Evolutionary conservation across 805 yeast genomes (phyloP), one percentile per base, ranked within the genome.

Genomic region (Myxozyma neotropica): DNA sequence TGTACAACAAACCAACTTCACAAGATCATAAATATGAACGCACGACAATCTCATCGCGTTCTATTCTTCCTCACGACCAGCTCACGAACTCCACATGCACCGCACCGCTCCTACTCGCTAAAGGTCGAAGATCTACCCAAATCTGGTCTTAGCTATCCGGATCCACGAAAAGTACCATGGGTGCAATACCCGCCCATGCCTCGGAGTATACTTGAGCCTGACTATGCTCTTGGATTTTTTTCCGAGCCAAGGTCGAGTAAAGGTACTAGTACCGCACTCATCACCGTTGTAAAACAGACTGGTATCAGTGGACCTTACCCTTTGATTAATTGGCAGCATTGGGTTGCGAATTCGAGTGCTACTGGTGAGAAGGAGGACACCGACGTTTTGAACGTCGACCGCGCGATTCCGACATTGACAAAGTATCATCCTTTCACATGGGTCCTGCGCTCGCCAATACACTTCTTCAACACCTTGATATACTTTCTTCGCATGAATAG

Each of bases 291-390:
- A 10, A 10, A 21, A 31, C 19, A 2, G 49, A 13, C 44, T 17
- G 35, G n/a, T 15, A n/a, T 46, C 19, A 39, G 23, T 6, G 53
- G 52, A 7, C 55, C 55, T 15, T 55, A 45, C 26, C 64, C 63
- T 21, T 7, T 55, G 4, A 52, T 61, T 5, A 45, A 58, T 40
- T 61, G 65, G 65, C 65, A 61, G 46, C 63, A 61, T 21, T 61
- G 65, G 65, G 48, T 59, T 15, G 36, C 17, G 6, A 60, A 59
- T 43, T 6, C 4, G 12, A 50, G 46, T 12, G 55, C 42, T 23
- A 31, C 10, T 8, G 29, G 54, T n/a, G 24, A 12, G 15, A 24
- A 38, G n/a, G 21, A n/a, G 15, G 42, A 21, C 3, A n/a, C 6
- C 15, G 54, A 50, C 17, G 19, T 31, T 2, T 17, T 50, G 31